A percentile compares a stretch with the other conserved stretches of the same genome.
Conservation (phyloP, 495 filamentous ascomycete species). For the Aspergillus sclerotiicarbonarius region DNA sequence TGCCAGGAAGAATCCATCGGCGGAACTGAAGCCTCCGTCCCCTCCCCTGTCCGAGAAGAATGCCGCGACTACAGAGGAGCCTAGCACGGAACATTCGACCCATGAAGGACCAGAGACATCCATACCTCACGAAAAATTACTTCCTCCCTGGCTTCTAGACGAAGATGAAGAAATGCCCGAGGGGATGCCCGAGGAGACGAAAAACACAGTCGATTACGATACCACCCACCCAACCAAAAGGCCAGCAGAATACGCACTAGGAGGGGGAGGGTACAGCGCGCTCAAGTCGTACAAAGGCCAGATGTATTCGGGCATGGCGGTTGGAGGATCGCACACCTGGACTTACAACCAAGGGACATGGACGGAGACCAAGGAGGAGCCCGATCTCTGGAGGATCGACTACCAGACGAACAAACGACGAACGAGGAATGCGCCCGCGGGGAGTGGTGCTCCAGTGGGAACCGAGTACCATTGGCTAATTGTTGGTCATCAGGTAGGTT, state of each 20-base stretch:
- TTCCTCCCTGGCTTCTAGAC: not conserved
- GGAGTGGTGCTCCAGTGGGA: constrained; percentile 34
- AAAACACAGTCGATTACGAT: not conserved
- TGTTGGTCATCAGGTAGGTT: constrained; percentile 34
- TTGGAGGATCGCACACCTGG: constrained; percentile 35
- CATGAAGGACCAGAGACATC: not conserved
- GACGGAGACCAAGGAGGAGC: constrained; percentile 37
- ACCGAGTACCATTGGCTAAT: constrained; percentile 40
- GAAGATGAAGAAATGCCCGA: constrained; percentile 15
- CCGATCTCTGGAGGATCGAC: constrained; percentile 35
- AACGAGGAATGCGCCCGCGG: constrained; percentile 27
- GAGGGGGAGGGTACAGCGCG: constrained; percentile 25
- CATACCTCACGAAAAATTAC: not conserved
- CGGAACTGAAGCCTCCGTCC: constrained; percentile 3
- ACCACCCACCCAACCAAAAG: not conserved
- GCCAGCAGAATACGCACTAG: not conserved
- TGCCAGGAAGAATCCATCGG: not conserved
- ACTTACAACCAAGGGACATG: constrained; percentile 31
- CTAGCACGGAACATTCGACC: not conserved
- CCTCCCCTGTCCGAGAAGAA: constrained; percentile 8
- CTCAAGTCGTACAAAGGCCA: constrained; percentile 31
- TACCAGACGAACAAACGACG: constrained; percentile 32
- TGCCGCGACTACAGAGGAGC: not conserved
- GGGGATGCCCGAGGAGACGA: constrained; percentile 6
- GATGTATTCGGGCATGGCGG: constrained; percentile 34